Evolutionary conservation across 768 basidiomycete genomes (phyloP).

Genomic region (Serendipita sp.): DNA sequence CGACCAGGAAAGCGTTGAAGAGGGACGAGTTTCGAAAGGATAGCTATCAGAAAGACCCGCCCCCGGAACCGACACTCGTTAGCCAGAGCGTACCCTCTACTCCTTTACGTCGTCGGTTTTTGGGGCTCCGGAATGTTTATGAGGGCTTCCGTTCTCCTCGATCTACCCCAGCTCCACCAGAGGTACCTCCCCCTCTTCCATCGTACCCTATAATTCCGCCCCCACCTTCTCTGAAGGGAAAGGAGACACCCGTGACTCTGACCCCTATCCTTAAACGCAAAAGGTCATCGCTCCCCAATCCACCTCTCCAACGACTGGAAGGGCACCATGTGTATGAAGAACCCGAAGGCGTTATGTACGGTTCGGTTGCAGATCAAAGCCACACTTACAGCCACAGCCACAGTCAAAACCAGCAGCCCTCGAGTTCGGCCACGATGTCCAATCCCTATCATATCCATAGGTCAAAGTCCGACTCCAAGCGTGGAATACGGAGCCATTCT

Average conservation of each 20-base stretch:
- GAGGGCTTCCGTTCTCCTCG: not conserved
- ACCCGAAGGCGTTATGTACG: not conserved
- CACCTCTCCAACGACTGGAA: not conserved
- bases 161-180: not conserved
- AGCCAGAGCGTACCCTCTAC: conserved; percentile 2
- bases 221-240: not conserved
- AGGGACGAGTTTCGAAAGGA: conserved; percentile 3
- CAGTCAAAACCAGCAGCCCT: not conserved
- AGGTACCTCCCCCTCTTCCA: not conserved
- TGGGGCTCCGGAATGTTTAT: not conserved
- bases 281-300: not conserved
- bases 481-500: not conserved
- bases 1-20: not conserved
- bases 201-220: not conserved
- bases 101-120: not conserved
- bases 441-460: not conserved
- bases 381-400: too few species aligned
- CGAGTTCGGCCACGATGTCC: not conserved
- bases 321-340: not conserved
- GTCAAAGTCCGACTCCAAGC: not conserved
- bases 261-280: not conserved
- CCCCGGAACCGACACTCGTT: not conserved
- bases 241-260: not conserved
- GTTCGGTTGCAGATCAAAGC: not conserved
- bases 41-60: not conserved